Evolutionary conservation across 2,329 filamentous ascomycete genomes (phyloP), one percentile per base, ranked within the genome.

Genomic region (Phoma herbarum): DNA sequence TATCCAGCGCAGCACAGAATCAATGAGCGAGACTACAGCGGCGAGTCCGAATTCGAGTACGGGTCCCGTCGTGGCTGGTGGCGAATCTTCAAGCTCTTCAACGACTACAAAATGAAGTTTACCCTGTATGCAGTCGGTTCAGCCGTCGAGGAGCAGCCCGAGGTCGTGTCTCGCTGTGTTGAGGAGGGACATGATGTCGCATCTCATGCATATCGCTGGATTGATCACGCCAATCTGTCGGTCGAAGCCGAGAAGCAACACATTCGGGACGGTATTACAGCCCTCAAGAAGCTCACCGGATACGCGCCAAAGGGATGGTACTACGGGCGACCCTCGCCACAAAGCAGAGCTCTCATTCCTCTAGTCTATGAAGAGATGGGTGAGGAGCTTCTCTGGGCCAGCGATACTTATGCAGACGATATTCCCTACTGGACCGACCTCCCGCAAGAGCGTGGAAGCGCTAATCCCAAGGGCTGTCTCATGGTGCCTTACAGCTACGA

Each of bases 401-500:
- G 75, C 16, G 84, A 86, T 60, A 79, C 77, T 0, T 86, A 85
- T 58, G 82, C 82, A 14, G 84, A 86, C 57, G 84, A 86, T 57
- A 73, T 85, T 6, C 83, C 84, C 0, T 85, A 85, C 69, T 85
- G 83, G 84, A 75, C 81, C 4, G 83, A 85, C 64, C 70, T 85
- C 2, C 82, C 83, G 0, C 73, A 78, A 28, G 84, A 86, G 70
- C 73, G 78, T 7, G 70, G 77, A 10, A 73, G 70, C 14, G 60
- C 68, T 0, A 69, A 73, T 16, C 72, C 79, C 1, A 80, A 84
- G 60, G 83, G 83, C n/a, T 77, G 81, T 57, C 71, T 86, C 2
- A 85, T 85, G 80, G 72, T 85, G 16, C 83, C 82, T 4, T 85
- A 85, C 68, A 78, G 75, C 43, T 85, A 85, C 63, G 83, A 85